Base-by-base conservation (phyloP, 495 filamentous ascomycete genomes). In the Rusavskia elegans region DNA sequence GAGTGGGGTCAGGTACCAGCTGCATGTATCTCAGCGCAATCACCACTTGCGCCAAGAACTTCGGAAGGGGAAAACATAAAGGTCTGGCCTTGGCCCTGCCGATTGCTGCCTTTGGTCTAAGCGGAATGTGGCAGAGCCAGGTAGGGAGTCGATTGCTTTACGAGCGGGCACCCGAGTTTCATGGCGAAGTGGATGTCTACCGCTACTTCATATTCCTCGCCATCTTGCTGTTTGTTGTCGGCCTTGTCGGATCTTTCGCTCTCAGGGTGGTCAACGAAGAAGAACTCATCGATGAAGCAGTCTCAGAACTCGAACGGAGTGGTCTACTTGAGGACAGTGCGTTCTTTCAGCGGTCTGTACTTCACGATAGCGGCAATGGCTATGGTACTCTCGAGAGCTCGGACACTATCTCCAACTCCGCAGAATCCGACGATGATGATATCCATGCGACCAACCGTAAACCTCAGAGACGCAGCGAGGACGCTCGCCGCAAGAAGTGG, bases 21-120 rank as follows among this genome's bases (percentile, higher is more conserved):
- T 75, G 75, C 59, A 86, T 97, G 82, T 96, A 97, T 63, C 63
- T 96, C 25, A 74, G 78, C 36, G 84, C 85, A 0, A 83, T 98
- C 29, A 88, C 92, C 21, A 95, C 89, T 2, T 95, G 88, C 54
- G 92, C 90, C 23, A 98, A 98, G 78, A 97, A 95, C 66, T 96
- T 97, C 64, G 87, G 90, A 19, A 72, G 82, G 38, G 86, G 89
- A 3, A 88, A 83, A 61, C 79, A 93, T 59, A 84, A 88, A 62
- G 90, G 92, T 0, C 64, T 98, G 52, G 89, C 93, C 60, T 70
- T 98, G 50, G 90, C 89, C 21, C 66, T 86, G 49, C 92, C 92
- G 7, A 96, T 98, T 69, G 87, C 92, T 0, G 80, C 84, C 3
- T 94, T 95, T 63, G 92, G 92, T 11, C 66, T 98, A 45, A 94